These are phyloP conservation scores for Kwoniella europaea DNA, from an alignment of 768 basidiomycete species.

Conservation along the genomic window DNA sequence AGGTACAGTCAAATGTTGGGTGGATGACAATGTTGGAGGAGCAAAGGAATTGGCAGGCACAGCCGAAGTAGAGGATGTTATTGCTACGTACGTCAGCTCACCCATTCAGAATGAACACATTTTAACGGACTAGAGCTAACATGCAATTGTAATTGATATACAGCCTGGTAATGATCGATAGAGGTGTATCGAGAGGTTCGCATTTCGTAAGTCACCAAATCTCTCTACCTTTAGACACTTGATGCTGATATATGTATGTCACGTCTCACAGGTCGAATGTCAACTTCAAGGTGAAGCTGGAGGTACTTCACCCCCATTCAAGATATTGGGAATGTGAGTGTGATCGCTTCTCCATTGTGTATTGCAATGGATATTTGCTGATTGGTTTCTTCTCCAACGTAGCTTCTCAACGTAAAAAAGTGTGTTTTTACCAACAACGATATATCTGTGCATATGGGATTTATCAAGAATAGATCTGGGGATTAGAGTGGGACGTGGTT, in stretches of 20 bases:
- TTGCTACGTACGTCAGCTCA: slow-evolving; percentile 67
- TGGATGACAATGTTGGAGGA: slow-evolving; percentile 89
- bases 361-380: not conserved
- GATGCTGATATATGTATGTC: not conserved
- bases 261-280: slow-evolving; percentile 68
- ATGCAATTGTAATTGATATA: not conserved
- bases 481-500: not conserved
- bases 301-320: slow-evolving; percentile 76
- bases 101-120: too few relatives aligned
- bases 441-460: not conserved
- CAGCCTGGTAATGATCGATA: slow-evolving; percentile 85
- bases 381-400: not conserved
- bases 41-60: slow-evolving; percentile 78
- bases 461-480: not conserved
- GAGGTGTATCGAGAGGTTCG: slow-evolving; percentile 78
- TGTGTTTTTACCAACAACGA: not conserved
- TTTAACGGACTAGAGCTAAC: too few relatives aligned
- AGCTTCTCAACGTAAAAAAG: slow-evolving; percentile 18
- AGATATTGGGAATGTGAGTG: slow-evolving; percentile 86
- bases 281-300: slow-evolving; percentile 86
- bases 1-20: slow-evolving; percentile 88
- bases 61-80: slow-evolving; percentile 67
- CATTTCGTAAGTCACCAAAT: slow-evolving; percentile 66
- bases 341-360: not conserved
- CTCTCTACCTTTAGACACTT: not conserved